Evolutionary conservation across 306 rosid genomes (phyloP).

Genomic region (Malus asiatica): DNA sequence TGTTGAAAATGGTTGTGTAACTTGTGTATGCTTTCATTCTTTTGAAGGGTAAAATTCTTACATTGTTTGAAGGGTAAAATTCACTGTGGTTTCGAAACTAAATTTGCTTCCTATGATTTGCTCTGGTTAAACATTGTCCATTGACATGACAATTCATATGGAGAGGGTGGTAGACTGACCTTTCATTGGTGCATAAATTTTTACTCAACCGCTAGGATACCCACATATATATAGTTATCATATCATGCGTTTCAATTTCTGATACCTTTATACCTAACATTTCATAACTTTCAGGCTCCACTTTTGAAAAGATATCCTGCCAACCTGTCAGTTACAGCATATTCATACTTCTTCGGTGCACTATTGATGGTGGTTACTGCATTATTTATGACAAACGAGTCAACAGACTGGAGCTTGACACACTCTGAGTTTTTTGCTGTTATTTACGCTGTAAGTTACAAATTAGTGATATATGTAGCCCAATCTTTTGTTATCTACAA

Average conservation of each 20-base stretch:
- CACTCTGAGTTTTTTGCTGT: slow-evolving; percentile 69
- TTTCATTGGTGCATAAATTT: neutral
- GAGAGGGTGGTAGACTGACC: neutral
- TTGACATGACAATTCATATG: neutral
- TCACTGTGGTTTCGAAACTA: neutral
- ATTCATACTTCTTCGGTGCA: slow-evolving; percentile 73
- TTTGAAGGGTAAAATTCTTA: neutral
- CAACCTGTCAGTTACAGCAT: slow-evolving; percentile 76
- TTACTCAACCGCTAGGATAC: slow-evolving; percentile 2
- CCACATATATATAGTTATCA: neutral
- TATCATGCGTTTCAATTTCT: neutral
- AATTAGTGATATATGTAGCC: neutral
- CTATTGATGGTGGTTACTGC: slow-evolving; percentile 59
- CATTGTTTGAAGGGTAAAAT: neutral
- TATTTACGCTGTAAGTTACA: slow-evolving; percentile 68
- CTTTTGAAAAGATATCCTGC: slow-evolving; percentile 69
- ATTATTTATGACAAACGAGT: slow-evolving; percentile 40
- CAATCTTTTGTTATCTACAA: neutral
- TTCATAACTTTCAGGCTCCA: slow-evolving; percentile 65
- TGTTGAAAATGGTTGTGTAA: neutral
- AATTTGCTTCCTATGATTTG: no score
- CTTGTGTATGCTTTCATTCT: neutral
- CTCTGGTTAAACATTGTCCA: no score
- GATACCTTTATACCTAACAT: neutral
- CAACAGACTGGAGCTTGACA: slow-evolving; percentile 72